Percentiles rank a stretch among this genome's conserved stretches.
Conservation (phyloP, 345 rosid species). For the Brassica rapa region DNA sequence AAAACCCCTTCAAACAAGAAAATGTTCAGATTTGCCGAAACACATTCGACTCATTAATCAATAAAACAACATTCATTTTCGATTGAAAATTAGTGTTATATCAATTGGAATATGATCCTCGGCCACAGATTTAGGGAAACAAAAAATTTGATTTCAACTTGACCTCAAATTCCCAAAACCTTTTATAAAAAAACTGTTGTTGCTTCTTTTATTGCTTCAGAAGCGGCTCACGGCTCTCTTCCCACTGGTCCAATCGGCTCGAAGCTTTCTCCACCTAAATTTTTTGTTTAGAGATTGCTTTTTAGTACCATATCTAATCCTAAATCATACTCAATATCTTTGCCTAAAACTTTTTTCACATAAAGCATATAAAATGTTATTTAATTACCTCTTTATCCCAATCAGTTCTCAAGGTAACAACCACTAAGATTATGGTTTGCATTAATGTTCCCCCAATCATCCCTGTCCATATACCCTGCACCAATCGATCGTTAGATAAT, state of each 20-base stretch:
- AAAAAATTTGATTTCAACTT: constrained; percentile 17
- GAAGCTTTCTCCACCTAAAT: constrained; percentile 66
- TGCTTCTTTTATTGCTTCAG: constrained; percentile 22
- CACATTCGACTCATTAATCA: not conserved
- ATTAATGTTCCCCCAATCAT: constrained; percentile 66
- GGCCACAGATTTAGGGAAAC: not conserved
- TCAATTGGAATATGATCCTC: not conserved
- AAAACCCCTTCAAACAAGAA: not conserved
- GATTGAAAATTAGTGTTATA: constrained; percentile 31
- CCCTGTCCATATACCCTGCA: constrained; percentile 67
- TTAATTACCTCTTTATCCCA: constrained; percentile 61
- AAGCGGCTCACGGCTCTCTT: constrained; percentile 53
- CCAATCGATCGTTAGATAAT: not conserved
- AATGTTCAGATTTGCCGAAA: not conserved
- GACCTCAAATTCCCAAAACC: constrained; percentile 26
- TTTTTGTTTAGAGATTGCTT: not conserved
- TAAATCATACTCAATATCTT: not conserved
- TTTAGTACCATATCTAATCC: not conserved
- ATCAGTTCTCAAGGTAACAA: constrained; percentile 54
- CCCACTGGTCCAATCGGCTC: constrained; percentile 69
- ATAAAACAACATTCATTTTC: constrained; percentile 27
- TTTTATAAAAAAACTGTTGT: not conserved
- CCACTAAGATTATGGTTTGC: constrained; percentile 55
- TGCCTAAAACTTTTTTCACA: not conserved
- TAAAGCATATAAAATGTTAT: not conserved